phyloP scores from a whole-genome alignment of 768 basidiomycete species.

The Amanita muscaria region DNA sequence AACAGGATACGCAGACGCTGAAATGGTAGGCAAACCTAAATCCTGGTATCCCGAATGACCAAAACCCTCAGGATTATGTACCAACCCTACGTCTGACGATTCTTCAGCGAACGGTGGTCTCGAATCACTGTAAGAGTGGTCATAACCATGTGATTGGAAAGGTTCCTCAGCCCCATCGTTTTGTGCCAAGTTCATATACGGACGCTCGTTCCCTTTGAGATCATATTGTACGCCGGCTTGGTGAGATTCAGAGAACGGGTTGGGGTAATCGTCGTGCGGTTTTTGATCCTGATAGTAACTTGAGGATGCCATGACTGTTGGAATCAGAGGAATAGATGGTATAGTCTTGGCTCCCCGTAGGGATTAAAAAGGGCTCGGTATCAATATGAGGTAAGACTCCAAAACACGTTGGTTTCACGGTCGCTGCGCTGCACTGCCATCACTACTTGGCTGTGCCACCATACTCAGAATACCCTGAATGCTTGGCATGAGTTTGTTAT shows the following conservation, averaged over 20 bases:
- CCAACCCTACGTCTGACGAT: conserved; percentile 30
- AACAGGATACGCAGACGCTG: not conserved
- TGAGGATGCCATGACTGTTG: conserved; percentile 4
- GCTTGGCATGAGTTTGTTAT: too few relatives aligned
- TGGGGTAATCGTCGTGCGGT: conserved; percentile 9
- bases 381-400: too few relatives aligned
- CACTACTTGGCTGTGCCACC: too few relatives aligned
- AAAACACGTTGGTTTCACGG: too few relatives aligned
- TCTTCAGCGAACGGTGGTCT: conserved; percentile 17
- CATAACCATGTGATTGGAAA: conserved; percentile 12
- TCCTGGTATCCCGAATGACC: conserved; percentile 40
- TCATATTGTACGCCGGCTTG: too few relatives aligned
- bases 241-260: conserved; percentile 8
- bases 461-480: too few relatives aligned
- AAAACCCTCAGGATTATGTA: conserved; percentile 36
- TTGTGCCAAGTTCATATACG: too few relatives aligned
- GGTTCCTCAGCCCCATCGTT: conserved; percentile 5
- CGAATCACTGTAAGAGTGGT: not conserved
- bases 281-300: conserved; percentile 4
- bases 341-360: too few relatives aligned
- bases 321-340: too few relatives aligned
- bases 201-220: too few relatives aligned
- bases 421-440: too few relatives aligned
- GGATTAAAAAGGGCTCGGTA: not conserved
- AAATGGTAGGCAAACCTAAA: conserved; percentile 34